phyloP scores from a whole-genome alignment of 2,329 filamentous ascomycete genomes.

The Cercospora sp. region DNA sequence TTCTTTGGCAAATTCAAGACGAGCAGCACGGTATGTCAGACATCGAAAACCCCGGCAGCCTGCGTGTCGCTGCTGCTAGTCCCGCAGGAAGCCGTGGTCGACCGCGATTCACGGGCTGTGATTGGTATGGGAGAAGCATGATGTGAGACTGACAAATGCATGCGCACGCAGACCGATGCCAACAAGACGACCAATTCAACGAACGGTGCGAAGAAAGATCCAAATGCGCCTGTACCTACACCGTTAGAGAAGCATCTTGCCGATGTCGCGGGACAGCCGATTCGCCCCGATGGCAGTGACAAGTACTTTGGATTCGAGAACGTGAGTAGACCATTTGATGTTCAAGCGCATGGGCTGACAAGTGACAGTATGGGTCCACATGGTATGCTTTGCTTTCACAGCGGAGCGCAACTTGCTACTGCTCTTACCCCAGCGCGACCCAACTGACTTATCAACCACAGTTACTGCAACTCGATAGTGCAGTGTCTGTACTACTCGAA shows the following conservation, averaged over 20 bases:
- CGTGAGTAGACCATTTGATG: slow-evolving; percentile 59
- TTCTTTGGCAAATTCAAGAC: slow-evolving; percentile 58
- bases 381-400: slow-evolving; percentile 62
- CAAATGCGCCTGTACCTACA: slow-evolving; percentile 57
- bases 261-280: slow-evolving; percentile 71
- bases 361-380: slow-evolving; percentile 84
- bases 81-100: slow-evolving; percentile 2
- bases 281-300: slow-evolving; percentile 86
- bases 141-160: slow-evolving; percentile 22
- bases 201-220: slow-evolving; percentile 58
- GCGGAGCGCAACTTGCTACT: background rate
- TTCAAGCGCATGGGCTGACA: slow-evolving; percentile 17
- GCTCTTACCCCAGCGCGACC: background rate
- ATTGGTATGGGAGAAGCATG: slow-evolving; percentile 11
- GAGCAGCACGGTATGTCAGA: slow-evolving; percentile 30
- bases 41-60: background rate
- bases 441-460: slow-evolving; percentile 43
- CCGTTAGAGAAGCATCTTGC: slow-evolving; percentile 73
- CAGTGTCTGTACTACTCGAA: slow-evolving; percentile 96
- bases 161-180: slow-evolving; percentile 46
- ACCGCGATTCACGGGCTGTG: background rate
- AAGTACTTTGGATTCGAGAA: slow-evolving; percentile 99
- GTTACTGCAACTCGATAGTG: slow-evolving; percentile 97
- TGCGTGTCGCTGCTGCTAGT: background rate
- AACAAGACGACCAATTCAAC: slow-evolving; percentile 49